Conservation (phyloP, 139 green algal genomes). For the Pycnococcus provasolii region DNA sequence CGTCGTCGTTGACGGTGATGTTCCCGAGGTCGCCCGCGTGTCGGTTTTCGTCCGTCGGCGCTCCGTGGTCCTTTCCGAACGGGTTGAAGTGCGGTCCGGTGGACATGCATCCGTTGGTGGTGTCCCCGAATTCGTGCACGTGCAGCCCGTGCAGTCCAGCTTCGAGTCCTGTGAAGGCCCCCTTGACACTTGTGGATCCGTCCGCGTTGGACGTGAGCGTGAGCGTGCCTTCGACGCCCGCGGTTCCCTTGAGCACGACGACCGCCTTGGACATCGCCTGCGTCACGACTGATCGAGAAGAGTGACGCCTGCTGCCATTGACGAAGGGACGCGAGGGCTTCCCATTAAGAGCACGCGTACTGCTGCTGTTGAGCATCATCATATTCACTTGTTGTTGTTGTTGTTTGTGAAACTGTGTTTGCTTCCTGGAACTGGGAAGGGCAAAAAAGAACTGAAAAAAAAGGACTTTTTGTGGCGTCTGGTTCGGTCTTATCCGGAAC, state of each 20-base stretch:
- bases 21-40: conserved; percentile 43
- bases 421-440: too few species aligned
- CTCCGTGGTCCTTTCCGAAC: conserved; percentile 32
- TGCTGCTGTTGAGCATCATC: too few species aligned
- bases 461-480: too few species aligned
- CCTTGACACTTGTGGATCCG: conserved; percentile 13
- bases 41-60: conserved; percentile 30
- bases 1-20: conserved; percentile 23
- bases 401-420: too few species aligned
- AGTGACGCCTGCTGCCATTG: too few species aligned
- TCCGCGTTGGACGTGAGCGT: conserved; percentile 7
- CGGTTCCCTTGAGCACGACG: conserved; percentile 19
- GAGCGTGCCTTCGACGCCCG: conserved; percentile 10
- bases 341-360: too few species aligned
- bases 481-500: too few species aligned
- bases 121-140: conserved; percentile 41
- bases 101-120: conserved; percentile 42
- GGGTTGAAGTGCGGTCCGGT: conserved; percentile 45
- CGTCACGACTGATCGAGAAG: too few species aligned
- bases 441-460: too few species aligned
- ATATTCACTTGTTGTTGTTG: too few species aligned
- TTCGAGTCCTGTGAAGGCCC: conserved; percentile 27
- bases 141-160: conserved; percentile 37
- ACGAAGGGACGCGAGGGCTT: too few species aligned
- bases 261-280: conserved; percentile 14